Percentiles rank a stretch among this genome's conserved stretches.
Evolutionary conservation across 2,329 filamentous ascomycete genomes (phyloP).

Genomic region (Cercospora brassicicola): DNA sequence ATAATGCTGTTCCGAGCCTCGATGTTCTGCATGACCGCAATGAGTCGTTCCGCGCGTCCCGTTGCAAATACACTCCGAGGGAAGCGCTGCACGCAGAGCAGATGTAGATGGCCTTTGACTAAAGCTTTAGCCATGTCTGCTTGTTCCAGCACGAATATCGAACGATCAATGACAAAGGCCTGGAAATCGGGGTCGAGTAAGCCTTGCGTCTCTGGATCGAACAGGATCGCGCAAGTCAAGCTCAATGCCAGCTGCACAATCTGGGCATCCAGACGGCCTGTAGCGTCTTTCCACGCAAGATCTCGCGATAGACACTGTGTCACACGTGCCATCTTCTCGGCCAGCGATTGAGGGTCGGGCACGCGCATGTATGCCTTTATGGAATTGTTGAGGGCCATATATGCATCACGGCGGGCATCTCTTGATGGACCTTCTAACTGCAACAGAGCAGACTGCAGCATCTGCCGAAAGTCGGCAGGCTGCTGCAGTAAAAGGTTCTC

Average conservation of each 20-base stretch:
- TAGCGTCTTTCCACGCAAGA: conserved; percentile 60
- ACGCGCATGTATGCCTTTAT: conserved; percentile 80
- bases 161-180: conserved; percentile 76
- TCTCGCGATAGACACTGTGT: conserved; percentile 83
- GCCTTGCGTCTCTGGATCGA: conserved; percentile 63
- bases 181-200: conserved; percentile 73
- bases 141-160: conserved; percentile 72
- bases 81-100: conserved; percentile 80
- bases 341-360: conserved; percentile 70
- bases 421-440: conserved; percentile 75
- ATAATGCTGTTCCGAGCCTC: conserved; percentile 77
- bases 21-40: conserved; percentile 70
- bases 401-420: conserved; percentile 77
- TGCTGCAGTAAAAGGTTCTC: conserved; percentile 48
- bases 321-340: conserved; percentile 73
- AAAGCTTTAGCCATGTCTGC: conserved; percentile 70
- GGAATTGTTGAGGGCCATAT: conserved; percentile 73
- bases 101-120: conserved; percentile 74
- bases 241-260: conserved; percentile 76
- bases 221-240: conserved; percentile 73
- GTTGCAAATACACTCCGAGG: conserved; percentile 69
- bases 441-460: conserved; percentile 81
- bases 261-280: conserved; percentile 58
- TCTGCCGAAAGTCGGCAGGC: conserved; percentile 66
- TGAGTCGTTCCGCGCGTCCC: conserved; percentile 67